Base-by-base conservation (phyloP, 2,329 filamentous ascomycete genomes). In the Fonsecaea monophora region DNA sequence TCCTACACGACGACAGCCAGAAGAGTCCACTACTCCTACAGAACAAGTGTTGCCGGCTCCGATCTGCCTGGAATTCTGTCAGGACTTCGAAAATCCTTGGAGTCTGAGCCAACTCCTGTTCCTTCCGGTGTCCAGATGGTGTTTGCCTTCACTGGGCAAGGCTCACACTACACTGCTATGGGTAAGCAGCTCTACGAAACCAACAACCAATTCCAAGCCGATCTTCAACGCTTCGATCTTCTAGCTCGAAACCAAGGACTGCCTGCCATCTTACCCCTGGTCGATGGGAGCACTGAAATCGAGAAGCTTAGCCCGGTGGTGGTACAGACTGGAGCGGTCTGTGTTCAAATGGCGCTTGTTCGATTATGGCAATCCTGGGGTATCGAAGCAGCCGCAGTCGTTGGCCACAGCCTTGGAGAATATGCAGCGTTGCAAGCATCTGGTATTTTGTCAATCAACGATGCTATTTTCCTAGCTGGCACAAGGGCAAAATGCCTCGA, bases 1-100 rank as follows among this genome's bases (percentile, higher is more conserved):
- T 83, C 87, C 0, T 90, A 90, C 76, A 87, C 86, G 0, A 87
- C 84, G 0, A 89, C 87, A 2, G 88, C 89, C 6, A 84, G 89
- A 25, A 84, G 85, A 53, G 84, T 87, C 10, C 88, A 90, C 69
- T 84, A 88, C 59, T 38, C 71, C 18, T 77, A 75, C 68, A 70
- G 76, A 30, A 71, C 74, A 1, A 70, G 70, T 42, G 72, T 74
- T 4, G 65, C 68, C 15, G 75, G 74, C 2, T 72, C 74, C 2
- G 72, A 71, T 15, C 35, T 73, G 53, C 70, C 69, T 21, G 69
- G 70, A 30, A 68, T 74, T 12, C 53, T 68, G 6, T 53, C 60
- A 18, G 60, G 45, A 6, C 57, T 77, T 48, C 71, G 73, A 62
- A 9, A 69, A 66, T 18, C 67, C 67, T 40, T 67, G 69, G 30